A percentile compares a stretch with the other conserved stretches of the same genome.
phyloP scores from a whole-genome alignment of 345 rosid genomes.

The Bruguiera gymnorhiza region DNA sequence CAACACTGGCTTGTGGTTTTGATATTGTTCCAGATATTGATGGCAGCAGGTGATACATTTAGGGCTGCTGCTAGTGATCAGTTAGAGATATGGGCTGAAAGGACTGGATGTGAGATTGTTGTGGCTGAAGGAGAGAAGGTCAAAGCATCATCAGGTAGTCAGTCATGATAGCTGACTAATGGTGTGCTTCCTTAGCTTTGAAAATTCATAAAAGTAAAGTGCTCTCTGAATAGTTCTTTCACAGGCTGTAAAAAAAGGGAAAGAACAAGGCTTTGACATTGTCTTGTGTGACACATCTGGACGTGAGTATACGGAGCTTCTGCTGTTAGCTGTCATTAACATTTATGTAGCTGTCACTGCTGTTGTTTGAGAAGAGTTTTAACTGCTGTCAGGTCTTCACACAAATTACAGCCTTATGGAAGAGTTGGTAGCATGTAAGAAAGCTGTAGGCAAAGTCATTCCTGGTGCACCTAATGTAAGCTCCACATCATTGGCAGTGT shows the following conservation, averaged over 20 bases:
- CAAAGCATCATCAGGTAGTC: conserved; percentile 83
- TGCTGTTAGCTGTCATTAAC: conserved; percentile 9
- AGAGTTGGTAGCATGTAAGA: conserved; percentile 87
- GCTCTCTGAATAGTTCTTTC: conserved; percentile 78
- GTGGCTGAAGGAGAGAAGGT: conserved; percentile 68
- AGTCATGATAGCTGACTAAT: conserved; percentile 2
- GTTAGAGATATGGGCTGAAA: conserved; percentile 95
- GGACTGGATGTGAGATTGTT: conserved; percentile 88
- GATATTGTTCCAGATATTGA: conserved; percentile 58
- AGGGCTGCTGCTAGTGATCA: conserved; percentile 98
- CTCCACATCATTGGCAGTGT: conserved; percentile 2
- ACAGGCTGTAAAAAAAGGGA: conserved; percentile 89
- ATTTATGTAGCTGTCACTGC: conserved; percentile 19
- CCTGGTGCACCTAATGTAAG: conserved; percentile 83
- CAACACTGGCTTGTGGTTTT: conserved; percentile 24
- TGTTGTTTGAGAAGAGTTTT: conserved; percentile 12
- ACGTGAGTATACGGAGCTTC: conserved; percentile 52
- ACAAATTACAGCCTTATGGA: conserved; percentile 96
- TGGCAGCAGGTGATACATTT: conserved; percentile 99
- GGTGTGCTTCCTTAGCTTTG: conserved; percentile 6
- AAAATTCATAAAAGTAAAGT: conserved; percentile 26
- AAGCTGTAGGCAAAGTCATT: conserved; percentile 74
- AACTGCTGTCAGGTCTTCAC: conserved; percentile 66
- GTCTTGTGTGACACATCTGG: conserved; percentile 96
- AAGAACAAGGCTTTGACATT: conserved; percentile 75